These are phyloP conservation scores for Podaxis sp. DNA, from an alignment of 768 basidiomycete genomes.

Conservation along the genomic window DNA sequence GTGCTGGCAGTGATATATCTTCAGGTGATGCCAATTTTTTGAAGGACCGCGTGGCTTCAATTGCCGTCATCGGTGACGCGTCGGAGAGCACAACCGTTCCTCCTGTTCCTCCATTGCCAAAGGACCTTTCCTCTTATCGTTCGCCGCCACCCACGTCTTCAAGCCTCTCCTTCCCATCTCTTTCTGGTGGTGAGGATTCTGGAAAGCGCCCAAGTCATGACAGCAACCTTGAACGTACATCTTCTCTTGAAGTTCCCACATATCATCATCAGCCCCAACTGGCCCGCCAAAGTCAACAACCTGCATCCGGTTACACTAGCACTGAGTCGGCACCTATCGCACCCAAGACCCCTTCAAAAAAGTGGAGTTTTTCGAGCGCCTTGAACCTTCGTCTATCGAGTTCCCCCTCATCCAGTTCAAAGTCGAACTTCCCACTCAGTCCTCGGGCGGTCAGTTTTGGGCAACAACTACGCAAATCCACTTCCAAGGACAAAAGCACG, in stretches of 20 bases:
- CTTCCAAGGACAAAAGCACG: slow-evolving; percentile 63
- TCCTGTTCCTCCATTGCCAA: slow-evolving; percentile 90
- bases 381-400: slow-evolving; percentile 73
- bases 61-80: slow-evolving; percentile 58
- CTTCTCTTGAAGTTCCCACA: slow-evolving; percentile 52
- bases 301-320: slow-evolving; percentile 38
- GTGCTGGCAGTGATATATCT: slow-evolving; percentile 84
- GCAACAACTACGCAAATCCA: slow-evolving; percentile 66
- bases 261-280: slow-evolving; percentile 28
- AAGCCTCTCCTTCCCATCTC: slow-evolving; percentile 49
- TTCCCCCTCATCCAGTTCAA: slow-evolving; percentile 60
- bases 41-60: slow-evolving; percentile 68
- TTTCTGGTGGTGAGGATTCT: slow-evolving; percentile 40
- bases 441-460: slow-evolving; percentile 68
- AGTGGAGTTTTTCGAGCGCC: slow-evolving; percentile 93
- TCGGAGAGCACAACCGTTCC: slow-evolving; percentile 73
- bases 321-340: slow-evolving; percentile 36
- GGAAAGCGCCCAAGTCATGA: slow-evolving; percentile 45
- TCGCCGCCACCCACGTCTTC: slow-evolving; percentile 66
- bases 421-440: slow-evolving; percentile 56
- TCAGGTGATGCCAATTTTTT: slow-evolving; percentile 63
- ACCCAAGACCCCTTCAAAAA: slow-evolving; percentile 87
- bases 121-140: slow-evolving; percentile 79
- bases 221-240: slow-evolving; percentile 44
- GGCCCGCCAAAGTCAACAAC: slow-evolving; percentile 30